Evolutionary conservation across 2,329 filamentous ascomycete species (phyloP).

Genomic region (Canariomyces notabilis): DNA sequence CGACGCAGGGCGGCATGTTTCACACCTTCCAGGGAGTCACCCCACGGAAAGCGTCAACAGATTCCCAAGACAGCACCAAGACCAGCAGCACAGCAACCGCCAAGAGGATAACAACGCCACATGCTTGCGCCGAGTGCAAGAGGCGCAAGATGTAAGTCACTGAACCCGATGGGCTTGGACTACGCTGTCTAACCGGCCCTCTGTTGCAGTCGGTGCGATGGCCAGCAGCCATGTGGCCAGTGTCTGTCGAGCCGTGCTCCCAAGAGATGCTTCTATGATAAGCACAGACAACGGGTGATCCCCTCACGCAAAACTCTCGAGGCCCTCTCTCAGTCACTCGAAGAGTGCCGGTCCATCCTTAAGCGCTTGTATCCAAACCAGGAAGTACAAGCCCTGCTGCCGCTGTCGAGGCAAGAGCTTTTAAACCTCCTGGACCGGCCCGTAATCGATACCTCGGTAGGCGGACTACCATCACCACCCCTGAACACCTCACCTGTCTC

Average conservation of each 20-base stretch:
- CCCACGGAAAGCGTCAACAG: constrained; percentile 43
- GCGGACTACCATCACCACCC: constrained; percentile 49
- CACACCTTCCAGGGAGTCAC: constrained; percentile 51
- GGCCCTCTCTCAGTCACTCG: constrained; percentile 58
- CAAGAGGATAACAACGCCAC: constrained; percentile 51
- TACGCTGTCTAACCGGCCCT: constrained; percentile 25
- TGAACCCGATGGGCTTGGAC: not conserved
- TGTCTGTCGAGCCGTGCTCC: constrained; percentile 77
- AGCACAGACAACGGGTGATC: constrained; percentile 70
- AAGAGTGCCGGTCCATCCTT: constrained; percentile 59
- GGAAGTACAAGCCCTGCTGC: constrained; percentile 46
- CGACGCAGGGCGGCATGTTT: constrained; percentile 48
- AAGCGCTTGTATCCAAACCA: constrained; percentile 58
- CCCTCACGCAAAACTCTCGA: constrained; percentile 72
- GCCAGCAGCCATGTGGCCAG: constrained; percentile 74
- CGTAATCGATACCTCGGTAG: constrained; percentile 32
- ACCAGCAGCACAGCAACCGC: constrained; percentile 34
- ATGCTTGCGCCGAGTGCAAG: constrained; percentile 73
- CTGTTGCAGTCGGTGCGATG: constrained; percentile 60
- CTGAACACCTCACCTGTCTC: constrained; percentile 46
- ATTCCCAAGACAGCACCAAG: constrained; percentile 38
- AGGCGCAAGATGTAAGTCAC: constrained; percentile 64
- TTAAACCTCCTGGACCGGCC: constrained; percentile 51
- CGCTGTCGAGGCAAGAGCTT: constrained; percentile 55
- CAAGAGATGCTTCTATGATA: constrained; percentile 74